Evolutionary conservation across 768 basidiomycete genomes (phyloP).

Genomic region (Lepiota brunneoincarnata): DNA sequence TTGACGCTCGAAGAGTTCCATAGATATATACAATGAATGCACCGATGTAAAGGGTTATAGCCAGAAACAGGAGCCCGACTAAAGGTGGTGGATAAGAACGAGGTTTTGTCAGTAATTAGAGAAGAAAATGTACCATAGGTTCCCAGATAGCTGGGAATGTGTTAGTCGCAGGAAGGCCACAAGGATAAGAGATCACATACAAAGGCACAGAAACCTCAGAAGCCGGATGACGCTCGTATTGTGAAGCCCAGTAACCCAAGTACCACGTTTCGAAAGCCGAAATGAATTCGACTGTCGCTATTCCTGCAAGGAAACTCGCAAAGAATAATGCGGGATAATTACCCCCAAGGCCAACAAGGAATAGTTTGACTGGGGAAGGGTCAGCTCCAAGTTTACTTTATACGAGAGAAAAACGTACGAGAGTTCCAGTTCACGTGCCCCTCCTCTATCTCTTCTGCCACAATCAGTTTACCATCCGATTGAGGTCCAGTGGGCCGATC

Average conservation of each 20-base stretch:
- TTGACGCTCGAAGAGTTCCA: conserved; percentile 51
- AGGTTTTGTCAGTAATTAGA: not conserved
- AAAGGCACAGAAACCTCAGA: conserved; percentile 31
- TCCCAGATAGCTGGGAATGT: conserved; percentile 39
- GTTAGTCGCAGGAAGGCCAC: conserved; percentile 14
- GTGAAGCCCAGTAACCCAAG: conserved; percentile 43
- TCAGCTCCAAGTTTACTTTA: not conserved
- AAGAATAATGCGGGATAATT: conserved; percentile 32
- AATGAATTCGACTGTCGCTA: conserved; percentile 23
- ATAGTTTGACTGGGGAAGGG: conserved; percentile 28
- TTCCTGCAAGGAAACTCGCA: conserved; percentile 20
- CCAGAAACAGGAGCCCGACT: conserved; percentile 9
- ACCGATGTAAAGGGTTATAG: conserved; percentile 27
- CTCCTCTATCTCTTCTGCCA: conserved; percentile 58
- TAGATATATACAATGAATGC: conserved; percentile 38
- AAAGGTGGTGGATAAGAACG: not conserved
- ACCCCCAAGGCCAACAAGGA: conserved; percentile 32
- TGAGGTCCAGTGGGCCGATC: conserved; percentile 21
- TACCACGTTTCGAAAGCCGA: conserved; percentile 38
- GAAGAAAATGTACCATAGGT: conserved; percentile 28
- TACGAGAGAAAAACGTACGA: conserved; percentile 23
- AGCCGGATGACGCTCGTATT: conserved; percentile 32
- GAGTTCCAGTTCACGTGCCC: conserved; percentile 57
- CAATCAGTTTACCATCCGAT: conserved; percentile 53
- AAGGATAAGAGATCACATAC: conserved; percentile 24